A percentile compares a stretch with the other conserved stretches of the same genome.
Conservation (phyloP, 1,284 basidiomycete genomes). For the Melampsora americana region DNA sequence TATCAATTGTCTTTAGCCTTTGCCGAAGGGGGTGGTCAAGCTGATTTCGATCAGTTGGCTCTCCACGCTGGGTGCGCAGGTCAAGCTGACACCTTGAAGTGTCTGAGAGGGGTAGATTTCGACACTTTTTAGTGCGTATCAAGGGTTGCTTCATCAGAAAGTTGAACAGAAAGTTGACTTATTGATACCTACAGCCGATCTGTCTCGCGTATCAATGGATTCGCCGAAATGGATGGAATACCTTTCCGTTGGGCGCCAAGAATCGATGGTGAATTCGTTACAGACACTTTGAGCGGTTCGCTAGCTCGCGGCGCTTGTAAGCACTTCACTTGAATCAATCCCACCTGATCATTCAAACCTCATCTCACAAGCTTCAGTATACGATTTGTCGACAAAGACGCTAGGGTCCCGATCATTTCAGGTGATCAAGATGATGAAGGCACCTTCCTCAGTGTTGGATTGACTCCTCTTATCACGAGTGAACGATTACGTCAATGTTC, state of each 20-base stretch:
- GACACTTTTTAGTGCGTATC: background rate
- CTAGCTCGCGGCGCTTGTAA: too few species aligned
- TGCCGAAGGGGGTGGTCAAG: background rate
- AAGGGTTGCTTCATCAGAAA: background rate
- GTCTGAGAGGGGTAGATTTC: background rate
- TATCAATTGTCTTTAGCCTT: background rate
- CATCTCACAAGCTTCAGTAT: too few species aligned
- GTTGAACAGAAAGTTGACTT: too few species aligned
- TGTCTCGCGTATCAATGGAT: background rate
- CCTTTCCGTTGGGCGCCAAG: background rate
- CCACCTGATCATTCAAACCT: too few species aligned
- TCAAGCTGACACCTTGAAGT: background rate
- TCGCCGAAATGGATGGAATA: background rate
- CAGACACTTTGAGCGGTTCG: background rate
- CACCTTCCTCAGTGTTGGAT: background rate
- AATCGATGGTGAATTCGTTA: background rate
- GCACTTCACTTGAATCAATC: too few species aligned
- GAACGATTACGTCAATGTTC: background rate
- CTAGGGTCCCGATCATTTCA: background rate
- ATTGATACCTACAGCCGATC: background rate
- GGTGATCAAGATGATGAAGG: slow-evolving; percentile 16
- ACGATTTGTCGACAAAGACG: too few species aligned
- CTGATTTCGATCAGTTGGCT: background rate
- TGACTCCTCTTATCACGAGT: background rate
- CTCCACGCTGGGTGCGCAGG: background rate